Conservation (phyloP, 352 stramenopile genomes). For the Ophiocytium majus region DNA sequence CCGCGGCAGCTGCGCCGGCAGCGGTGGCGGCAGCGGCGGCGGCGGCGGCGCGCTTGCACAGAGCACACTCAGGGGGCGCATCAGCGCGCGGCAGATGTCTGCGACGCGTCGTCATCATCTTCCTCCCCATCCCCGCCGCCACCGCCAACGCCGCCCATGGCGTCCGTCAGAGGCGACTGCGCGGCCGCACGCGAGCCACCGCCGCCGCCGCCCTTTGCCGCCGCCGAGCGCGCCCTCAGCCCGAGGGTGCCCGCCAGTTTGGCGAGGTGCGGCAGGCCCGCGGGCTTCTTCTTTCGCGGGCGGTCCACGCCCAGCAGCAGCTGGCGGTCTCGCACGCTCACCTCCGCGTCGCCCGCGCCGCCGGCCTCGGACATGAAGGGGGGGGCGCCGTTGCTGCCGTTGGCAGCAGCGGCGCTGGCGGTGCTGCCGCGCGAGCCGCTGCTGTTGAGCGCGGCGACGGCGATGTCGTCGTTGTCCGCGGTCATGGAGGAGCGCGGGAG, state of each 20-base stretch:
- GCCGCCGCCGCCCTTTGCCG: too few relatives aligned
- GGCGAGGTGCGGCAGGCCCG: not conserved
- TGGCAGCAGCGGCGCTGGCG: too few relatives aligned
- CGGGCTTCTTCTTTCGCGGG: not conserved
- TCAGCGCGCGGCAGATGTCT: too few relatives aligned
- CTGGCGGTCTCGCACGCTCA: not conserved
- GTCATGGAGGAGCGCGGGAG: not conserved
- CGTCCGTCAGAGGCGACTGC: not conserved
- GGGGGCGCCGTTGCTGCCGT: not conserved
- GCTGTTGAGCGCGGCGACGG: not conserved
- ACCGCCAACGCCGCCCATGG: too few relatives aligned
- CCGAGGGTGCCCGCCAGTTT: not conserved
- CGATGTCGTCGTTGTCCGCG: not conserved
- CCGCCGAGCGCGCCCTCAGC: not conserved
- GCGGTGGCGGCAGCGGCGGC: too few relatives aligned
- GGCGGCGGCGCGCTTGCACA: too few relatives aligned
- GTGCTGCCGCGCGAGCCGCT: too few relatives aligned
- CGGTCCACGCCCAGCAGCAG: not conserved
- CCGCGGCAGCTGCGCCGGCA: too few relatives aligned
- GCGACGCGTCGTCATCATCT: too few relatives aligned
- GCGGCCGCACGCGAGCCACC: too few relatives aligned
- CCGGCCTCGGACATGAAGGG: not conserved
- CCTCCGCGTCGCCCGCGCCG: not conserved
- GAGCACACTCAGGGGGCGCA: too few relatives aligned
- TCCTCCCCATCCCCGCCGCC: too few relatives aligned